Base-by-base conservation (phyloP, 345 rosid species). In the Eucalyptus erythrocorys region DNA sequence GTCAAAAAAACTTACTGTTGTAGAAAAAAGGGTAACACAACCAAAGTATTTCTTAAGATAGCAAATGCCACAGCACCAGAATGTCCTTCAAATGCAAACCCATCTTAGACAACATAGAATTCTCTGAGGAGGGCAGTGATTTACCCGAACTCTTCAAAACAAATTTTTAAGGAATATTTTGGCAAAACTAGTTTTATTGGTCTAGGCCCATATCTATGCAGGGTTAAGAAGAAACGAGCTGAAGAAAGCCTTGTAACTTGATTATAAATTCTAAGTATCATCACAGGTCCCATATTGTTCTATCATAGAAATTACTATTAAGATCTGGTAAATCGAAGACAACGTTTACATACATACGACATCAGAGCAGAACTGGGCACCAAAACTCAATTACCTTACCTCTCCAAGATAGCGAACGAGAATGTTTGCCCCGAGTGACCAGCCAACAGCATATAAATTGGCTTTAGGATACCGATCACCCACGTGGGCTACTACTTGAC, bases 391-490 rank as follows among this genome's bases (percentile, higher is more conserved):
- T 48, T 24, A 81, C 87, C 92, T 86, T 88, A 96, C 99, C 96
- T 93, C 93, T 89, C 95, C 98, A 92, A 97, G 87, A 93, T 96
- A 97, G 86, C 95, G 95, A 50, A 97, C 98, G 85, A 97, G 99
- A 91, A 96, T 95, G 91, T 97, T 96, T 53, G 97, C 99, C 53
- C 99, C 99, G 49, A 97, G 97, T 90, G 99, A 97, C 98, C 99
- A 97, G 81, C 99, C 98, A 88, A 92, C 94, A 27, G 99, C 99
- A 94, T 97, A 95, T 90, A 97, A 85, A 89, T 97, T 96, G 87
- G 99, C 96, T 48, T 91, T 89, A 6, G 99, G 99, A 91, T 96
- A 96, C 85, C 95, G 92, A 49, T 71, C 71, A 22, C 91, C 90
- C 89, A 96, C 94, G 87, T 94, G 94, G 45, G 87, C 90, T 61